Evolutionary conservation across 2,329 filamentous ascomycete genomes (phyloP), one percentile per base, ranked within the genome.

Genomic region (Phialocephala sp.): DNA sequence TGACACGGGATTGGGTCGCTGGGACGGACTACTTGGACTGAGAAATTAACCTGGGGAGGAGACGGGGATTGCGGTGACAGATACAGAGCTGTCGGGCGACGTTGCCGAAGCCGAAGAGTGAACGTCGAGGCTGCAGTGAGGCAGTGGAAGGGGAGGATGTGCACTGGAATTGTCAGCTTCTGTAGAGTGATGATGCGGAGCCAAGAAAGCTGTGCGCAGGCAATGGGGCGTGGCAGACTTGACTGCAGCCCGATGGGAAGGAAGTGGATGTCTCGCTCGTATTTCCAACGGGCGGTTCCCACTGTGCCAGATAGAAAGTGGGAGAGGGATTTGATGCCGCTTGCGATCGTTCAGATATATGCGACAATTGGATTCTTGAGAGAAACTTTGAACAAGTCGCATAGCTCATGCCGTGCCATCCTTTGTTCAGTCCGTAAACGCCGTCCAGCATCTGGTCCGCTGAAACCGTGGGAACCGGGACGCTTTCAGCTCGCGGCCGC

Each of bases 391-490:
- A 22, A 50, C 4, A n/a, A 50, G n/a, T 52, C 27, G 43, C 41
- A 52, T 60, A 39, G 59, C 52, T 60, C 58, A 60, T 37, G 59
- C 43, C 58, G 52, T 24, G 59, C 43, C 45, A 52, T 52, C 41
- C 45, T 50, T 50, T 45, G 15, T 45, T 20, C n/a, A 6, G 11
- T 20, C n/a, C 11, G n/a, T n/a, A n/a, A 50, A n/a, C 41, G 15
- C 15, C n/a, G 11, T n/a, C 14, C 41, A 43, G 27, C 27, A 32
- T 32, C 27, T n/a, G 27, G 3, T n/a, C 41, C 15, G 12, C 5
- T 15, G 12, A n/a, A 43, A 43, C 15, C 41, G 15, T 43, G 12
- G n/a, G n/a, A n/a, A 14, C 8, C 20, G n/a, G n/a, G 8, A 45
- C 43, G 45, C 18, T n/a, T 43, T 18, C 41, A 43, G 41, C 41